These are phyloP conservation scores for Liriodendron chinense DNA, from an alignment of 164 flowering plant species.

Conservation along the genomic window DNA sequence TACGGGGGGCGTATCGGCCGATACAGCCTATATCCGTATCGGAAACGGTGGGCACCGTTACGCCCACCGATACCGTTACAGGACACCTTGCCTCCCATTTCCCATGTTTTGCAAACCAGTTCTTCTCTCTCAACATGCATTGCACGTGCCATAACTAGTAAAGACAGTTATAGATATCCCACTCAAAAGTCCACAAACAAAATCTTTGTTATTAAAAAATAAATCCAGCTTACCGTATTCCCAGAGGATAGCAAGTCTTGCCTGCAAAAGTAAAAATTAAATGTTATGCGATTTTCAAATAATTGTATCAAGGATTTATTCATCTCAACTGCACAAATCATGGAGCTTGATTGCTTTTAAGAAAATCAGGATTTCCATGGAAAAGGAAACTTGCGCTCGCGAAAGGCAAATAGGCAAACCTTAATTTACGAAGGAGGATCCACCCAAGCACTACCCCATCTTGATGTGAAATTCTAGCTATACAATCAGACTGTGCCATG, in stretches of 20 bases:
- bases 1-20: no score
- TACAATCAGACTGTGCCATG: slow-evolving; percentile 77
- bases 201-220: not conserved
- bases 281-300: not conserved
- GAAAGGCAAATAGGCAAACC: slow-evolving; percentile 37
- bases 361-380: slow-evolving; percentile 1
- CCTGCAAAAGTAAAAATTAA: slow-evolving; percentile 32
- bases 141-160: not conserved
- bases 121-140: not conserved
- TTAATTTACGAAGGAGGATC: slow-evolving; percentile 72
- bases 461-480: slow-evolving; percentile 71
- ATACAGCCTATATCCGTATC: no score
- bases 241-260: slow-evolving; percentile 47
- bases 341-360: not conserved
- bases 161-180: not conserved
- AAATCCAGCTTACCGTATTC: slow-evolving; percentile 35
- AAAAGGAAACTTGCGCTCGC: not conserved
- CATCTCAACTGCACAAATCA: not conserved
- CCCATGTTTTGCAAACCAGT: not conserved
- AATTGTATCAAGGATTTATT: not conserved
- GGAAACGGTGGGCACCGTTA: no score
- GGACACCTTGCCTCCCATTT: no score
- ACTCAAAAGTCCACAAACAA: not conserved
- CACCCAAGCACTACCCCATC: slow-evolving; percentile 74
- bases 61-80: no score